Evolutionary conservation across 164 flowering plant species (phyloP).

Genomic region (Litsea cubeba): DNA sequence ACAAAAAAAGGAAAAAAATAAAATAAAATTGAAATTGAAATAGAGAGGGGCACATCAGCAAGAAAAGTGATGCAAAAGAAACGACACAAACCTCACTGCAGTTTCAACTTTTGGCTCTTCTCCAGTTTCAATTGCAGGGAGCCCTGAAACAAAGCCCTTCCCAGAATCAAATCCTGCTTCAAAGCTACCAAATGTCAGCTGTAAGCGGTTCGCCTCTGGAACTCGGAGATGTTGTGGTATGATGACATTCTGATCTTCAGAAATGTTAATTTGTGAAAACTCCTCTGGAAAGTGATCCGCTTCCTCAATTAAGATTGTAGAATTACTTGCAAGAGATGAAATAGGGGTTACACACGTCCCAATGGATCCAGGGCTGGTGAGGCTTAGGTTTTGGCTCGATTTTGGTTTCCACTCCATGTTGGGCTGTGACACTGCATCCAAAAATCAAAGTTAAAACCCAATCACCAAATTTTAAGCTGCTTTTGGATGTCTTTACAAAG

Average conservation of each 20-base stretch:
- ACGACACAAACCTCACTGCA: slow-evolving; percentile 47
- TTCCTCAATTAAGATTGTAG: slow-evolving; percentile 27
- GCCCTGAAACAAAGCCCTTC: slow-evolving; percentile 26
- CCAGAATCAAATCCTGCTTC: slow-evolving; percentile 52
- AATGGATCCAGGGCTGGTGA: slow-evolving; percentile 42
- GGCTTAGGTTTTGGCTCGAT: slow-evolving; percentile 49
- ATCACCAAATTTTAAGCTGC: no score
- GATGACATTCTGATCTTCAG: slow-evolving; percentile 72
- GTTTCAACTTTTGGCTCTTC: slow-evolving; percentile 42
- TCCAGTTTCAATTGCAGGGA: slow-evolving; percentile 23
- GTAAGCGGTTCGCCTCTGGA: slow-evolving; percentile 63
- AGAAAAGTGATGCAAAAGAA: neutral
- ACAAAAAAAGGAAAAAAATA: neutral
- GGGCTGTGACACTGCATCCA: slow-evolving; percentile 47
- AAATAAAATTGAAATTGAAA: neutral
- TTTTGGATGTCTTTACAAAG: no score
- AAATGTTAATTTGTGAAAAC: slow-evolving; percentile 36
- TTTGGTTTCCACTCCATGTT: slow-evolving; percentile 96
- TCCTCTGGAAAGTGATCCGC: slow-evolving; percentile 45
- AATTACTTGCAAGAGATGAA: slow-evolving; percentile 38
- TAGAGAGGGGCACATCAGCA: no score
- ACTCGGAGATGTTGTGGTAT: slow-evolving; percentile 88
- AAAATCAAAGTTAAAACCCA: no score
- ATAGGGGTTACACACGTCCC: slow-evolving; percentile 41
- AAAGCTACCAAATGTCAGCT: slow-evolving; percentile 84